Base-by-base conservation (phyloP, 805 yeast genomes). In the Yarrowia divulgata region DNA sequence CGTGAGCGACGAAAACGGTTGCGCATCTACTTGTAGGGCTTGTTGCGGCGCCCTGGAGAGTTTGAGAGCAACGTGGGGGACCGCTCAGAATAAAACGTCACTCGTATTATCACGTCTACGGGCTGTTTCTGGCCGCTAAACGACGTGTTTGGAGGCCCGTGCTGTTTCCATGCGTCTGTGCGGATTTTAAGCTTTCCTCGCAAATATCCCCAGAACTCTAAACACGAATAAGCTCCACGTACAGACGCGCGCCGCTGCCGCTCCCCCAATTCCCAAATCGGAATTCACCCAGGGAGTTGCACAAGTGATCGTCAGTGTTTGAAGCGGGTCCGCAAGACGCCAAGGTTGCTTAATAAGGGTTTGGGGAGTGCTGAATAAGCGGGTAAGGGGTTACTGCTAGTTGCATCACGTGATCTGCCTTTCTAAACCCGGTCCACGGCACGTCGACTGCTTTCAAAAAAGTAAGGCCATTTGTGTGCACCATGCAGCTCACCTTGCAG, bases 391-490 rank as follows among this genome's bases (percentile, higher is more conserved):
- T 23, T 23, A 8, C 40, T 12, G 40, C 7, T 7, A 8, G 16
- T 10, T 14, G 18, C 5, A 3, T 45, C 49, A 45, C 49, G 49
- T 45, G 49, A 18, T 4, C 8, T 14, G 14, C 1, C 14, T 39
- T 1, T 40, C 18, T 40, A 7, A 0, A 9, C 19, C 18, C 45
- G n/a, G 16, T n/a, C 40, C 40, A 39, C 13, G 3, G 40, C 40
- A 10, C 16, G 40, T 23, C 48, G 48, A 43, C 54, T 32, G 54
- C 57, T 12, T 16, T n/a, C 39, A 32, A 49, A 54, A 54, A 50
- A 54, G 37, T 54, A 54, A 54, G 58, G 57, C 57, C 57, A 52
- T 35, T 54, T 54, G 34, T 37, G 39, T 18, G 18, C 54, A 14
- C 23, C 40, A 19, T 54, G 60, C 60, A 52, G 39, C 13, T 12